Conservation (phyloP, 805 yeast species). For the Ogataea saltuana region DNA sequence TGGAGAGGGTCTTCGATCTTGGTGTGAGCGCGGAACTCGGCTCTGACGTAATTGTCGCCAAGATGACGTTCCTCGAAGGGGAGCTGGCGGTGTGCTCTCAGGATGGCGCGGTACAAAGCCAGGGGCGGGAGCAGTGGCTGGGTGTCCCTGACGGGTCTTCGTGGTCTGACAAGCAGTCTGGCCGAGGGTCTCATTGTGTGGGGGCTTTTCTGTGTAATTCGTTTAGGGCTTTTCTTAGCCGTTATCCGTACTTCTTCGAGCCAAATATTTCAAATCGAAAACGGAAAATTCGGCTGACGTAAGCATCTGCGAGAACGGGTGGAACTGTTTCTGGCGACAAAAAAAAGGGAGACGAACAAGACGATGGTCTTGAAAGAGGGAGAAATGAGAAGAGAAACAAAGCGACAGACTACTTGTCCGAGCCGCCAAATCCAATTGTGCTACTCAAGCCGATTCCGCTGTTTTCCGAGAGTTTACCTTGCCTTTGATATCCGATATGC, state of each 20-base stretch:
- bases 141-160: slow-evolving; percentile 29
- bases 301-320: not conserved
- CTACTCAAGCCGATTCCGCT: too few species aligned
- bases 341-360: not conserved
- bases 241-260: too few species aligned
- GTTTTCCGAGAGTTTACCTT: too few species aligned
- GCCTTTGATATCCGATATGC: too few species aligned
- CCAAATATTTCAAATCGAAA: too few species aligned
- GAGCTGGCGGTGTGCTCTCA: slow-evolving; percentile 76
- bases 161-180: slow-evolving; percentile 37
- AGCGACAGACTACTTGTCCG: too few species aligned
- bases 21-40: slow-evolving; percentile 86
- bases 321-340: not conserved
- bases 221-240: too few species aligned
- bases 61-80: slow-evolving; percentile 69
- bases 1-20: slow-evolving; percentile 85
- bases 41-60: slow-evolving; percentile 88
- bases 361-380: not conserved
- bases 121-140: slow-evolving; percentile 77
- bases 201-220: too few species aligned
- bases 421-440: too few species aligned
- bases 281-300: not conserved
- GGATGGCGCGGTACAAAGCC: slow-evolving; percentile 70
- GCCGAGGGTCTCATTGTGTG: slow-evolving; percentile 24
- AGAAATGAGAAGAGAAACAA: not conserved